Base-by-base conservation (phyloP, 305 asterid genomes). In the Rubia peregrina region DNA sequence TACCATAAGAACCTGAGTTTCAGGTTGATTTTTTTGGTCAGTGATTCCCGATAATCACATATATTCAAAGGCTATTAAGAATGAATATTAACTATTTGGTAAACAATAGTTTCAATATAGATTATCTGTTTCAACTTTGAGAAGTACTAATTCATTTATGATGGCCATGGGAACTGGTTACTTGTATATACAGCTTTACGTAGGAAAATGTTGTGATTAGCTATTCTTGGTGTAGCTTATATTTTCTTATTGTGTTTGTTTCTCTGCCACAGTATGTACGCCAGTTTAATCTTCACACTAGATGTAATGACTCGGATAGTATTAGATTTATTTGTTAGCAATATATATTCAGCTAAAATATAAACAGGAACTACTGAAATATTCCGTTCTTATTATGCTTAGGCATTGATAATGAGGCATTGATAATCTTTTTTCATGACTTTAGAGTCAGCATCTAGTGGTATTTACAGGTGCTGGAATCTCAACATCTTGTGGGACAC, bases 401-500 rank as follows among this genome's bases (percentile, higher is more conserved):
- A 33, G 36, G 5, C 36, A 33, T 33, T 24, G 26, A 24, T 24
- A 24, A 24, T 24, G n/a, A 33, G 36, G 5, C 36, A 33, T 33
- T 24, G 26, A 24, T 24, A 24, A 24, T 24, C 74, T 76, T 71
- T 30, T 78, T 65, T 19, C 53, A 77, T 66, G 81, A 79, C 61
- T 86, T 83, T 90, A 89, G 97, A 89, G 97, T 87, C 88, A 88
- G 86, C 96, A 91, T 83, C 81, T 93, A 69, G 98, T 93, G 85
- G 98, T 83, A 66, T 93, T 93, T 84, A 93, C 97, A 63, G 98
- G 98, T 76, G 97, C 98, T 56, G 95, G 98, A 73, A 93, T 93
- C 75, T 93, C 98, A 70, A 93, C 98, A 71, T 86, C 98, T 14
- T 90, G 96, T 79, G 98, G 98, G 67, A 93, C 90, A 86, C 98